Evolutionary conservation across 2,329 filamentous ascomycete species (phyloP).

Genomic region (Fusarium verrucosum): DNA sequence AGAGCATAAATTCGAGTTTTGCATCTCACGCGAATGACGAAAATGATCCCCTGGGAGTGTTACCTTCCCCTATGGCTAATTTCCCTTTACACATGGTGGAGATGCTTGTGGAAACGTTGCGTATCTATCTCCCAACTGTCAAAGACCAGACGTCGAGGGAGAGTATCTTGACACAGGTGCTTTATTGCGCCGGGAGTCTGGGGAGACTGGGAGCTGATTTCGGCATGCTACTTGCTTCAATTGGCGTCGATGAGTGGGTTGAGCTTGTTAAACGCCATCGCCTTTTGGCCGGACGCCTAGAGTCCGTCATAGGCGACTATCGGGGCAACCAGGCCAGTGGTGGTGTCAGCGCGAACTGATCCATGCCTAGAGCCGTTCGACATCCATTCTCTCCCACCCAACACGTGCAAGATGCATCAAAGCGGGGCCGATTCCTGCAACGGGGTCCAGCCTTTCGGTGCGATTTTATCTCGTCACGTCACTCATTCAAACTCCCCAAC

Average conservation of each 20-base stretch:
- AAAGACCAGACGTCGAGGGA: slow-evolving; percentile 82
- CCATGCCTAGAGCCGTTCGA: background rate
- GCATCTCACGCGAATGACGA: slow-evolving; percentile 24
- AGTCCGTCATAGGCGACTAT: slow-evolving; percentile 70
- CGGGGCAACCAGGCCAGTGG: slow-evolving; percentile 36
- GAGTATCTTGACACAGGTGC: slow-evolving; percentile 87
- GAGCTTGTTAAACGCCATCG: slow-evolving; percentile 89
- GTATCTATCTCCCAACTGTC: slow-evolving; percentile 81
- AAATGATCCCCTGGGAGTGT: slow-evolving; percentile 57
- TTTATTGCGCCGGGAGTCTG: slow-evolving; percentile 92
- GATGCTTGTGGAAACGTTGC: slow-evolving; percentile 80
- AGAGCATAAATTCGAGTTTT: slow-evolving; percentile 72
- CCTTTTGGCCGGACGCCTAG: slow-evolving; percentile 80
- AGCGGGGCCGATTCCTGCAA: slow-evolving; percentile 32
- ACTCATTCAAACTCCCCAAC: slow-evolving; percentile 28
- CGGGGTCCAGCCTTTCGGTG: slow-evolving; percentile 28
- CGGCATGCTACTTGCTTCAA: slow-evolving; percentile 78
- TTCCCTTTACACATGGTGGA: slow-evolving; percentile 87
- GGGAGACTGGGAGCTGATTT: slow-evolving; percentile 93
- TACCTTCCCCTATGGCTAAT: slow-evolving; percentile 81
- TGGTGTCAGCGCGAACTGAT: slow-evolving; percentile 11
- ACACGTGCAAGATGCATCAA: slow-evolving; percentile 39
- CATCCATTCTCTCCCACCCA: slow-evolving; percentile 20
- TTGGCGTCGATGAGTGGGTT: slow-evolving; percentile 77
- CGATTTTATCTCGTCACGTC: slow-evolving; percentile 39